A percentile compares a stretch with the other conserved stretches of the same genome.
Evolutionary conservation across 139 green algal species (phyloP).

Genomic region (Tetradesmus obliquus): DNA sequence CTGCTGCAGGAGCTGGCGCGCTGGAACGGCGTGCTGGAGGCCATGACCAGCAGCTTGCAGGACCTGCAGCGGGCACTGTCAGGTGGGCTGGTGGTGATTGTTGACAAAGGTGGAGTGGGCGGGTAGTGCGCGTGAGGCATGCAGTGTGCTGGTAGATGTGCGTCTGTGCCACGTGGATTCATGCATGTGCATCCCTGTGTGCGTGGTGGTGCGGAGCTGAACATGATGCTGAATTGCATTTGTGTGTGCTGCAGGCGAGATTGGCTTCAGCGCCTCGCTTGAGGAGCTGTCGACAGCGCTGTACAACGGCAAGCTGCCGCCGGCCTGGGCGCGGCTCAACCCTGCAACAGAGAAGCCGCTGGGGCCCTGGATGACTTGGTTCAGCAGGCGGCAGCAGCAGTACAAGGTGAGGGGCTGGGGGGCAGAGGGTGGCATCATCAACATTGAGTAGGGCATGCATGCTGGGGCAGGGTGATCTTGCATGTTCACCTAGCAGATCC

Average conservation of each 20-base stretch:
- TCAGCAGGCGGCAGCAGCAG: constrained; percentile 74
- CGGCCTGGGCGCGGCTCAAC: constrained; percentile 79
- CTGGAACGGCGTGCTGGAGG: constrained; percentile 77
- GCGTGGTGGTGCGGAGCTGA: no score
- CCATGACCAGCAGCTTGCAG: constrained; percentile 77
- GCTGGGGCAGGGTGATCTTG: background rate
- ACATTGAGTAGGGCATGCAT: no score
- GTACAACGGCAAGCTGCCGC: constrained; percentile 85
- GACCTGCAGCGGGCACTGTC: constrained; percentile 82
- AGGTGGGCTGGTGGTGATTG: constrained; percentile 59
- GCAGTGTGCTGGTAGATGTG: background rate
- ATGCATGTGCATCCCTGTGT: no score
- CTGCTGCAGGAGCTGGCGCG: constrained; percentile 89
- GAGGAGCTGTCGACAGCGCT: constrained; percentile 79
- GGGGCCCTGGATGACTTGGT: constrained; percentile 87
- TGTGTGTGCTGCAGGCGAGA: constrained; percentile 70
- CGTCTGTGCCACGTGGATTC: no score
- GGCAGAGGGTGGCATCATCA: no score
- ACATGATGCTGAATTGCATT: no score
- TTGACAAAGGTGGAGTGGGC: background rate
- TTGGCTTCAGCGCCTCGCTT: constrained; percentile 81
- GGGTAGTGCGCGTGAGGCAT: background rate
- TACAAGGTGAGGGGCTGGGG: constrained; percentile 27
- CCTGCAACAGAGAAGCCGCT: constrained; percentile 86
- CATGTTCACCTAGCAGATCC: background rate